Evolutionary conservation across 1,284 basidiomycete genomes (phyloP), one percentile per base, ranked within the genome.

Genomic region (Naganishia sp.): DNA sequence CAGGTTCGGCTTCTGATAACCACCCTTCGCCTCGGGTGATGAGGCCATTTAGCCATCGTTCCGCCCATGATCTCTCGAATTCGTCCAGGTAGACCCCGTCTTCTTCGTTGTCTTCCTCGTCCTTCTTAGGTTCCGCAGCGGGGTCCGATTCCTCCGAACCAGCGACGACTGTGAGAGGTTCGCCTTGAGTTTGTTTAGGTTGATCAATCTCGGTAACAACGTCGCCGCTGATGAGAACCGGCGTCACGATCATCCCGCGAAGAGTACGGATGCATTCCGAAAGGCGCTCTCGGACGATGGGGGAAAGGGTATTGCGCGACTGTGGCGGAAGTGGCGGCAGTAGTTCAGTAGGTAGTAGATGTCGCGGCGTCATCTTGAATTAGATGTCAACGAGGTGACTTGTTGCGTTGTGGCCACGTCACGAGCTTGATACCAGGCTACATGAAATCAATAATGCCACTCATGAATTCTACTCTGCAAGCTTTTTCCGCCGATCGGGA

Each of bases 31-130:
- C 70, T 23, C 79, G 72, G 18, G 77, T 65, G 3, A 80, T 72
- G 0, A 80, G 68, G 6, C 77, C 77, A 47, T 72, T 70, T 10
- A 80, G 70, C 79, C 79, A 80, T 64, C 76, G 76, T 61, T 79
- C 76, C 1, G 78, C 72, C 79, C 79, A 80, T n/a, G 78, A 77
- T 43, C 78, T 66, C 68, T 80, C 79, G 50, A 80, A 80, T 18
- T 74, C 72, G 53, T 78, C 77, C 17, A 76, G 66, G 67, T 74
- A 54, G n/a, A 63, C 31, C 5, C 21, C 49, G 50, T 47, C 45
- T n/a, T 55, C 46, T 2, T 55, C 52, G n/a, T 25, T 43, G 0
- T 54, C 50, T 7, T 10, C 25, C n/a, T 63, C 61, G 10, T 23
- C 9, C 7, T 2, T 9, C 35, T 39, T 39, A 39, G 35, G 35